Evolutionary conservation across 345 rosid species (phyloP), one percentile per base, ranked within the genome.

Genomic region (Eucalyptus rudis): DNA sequence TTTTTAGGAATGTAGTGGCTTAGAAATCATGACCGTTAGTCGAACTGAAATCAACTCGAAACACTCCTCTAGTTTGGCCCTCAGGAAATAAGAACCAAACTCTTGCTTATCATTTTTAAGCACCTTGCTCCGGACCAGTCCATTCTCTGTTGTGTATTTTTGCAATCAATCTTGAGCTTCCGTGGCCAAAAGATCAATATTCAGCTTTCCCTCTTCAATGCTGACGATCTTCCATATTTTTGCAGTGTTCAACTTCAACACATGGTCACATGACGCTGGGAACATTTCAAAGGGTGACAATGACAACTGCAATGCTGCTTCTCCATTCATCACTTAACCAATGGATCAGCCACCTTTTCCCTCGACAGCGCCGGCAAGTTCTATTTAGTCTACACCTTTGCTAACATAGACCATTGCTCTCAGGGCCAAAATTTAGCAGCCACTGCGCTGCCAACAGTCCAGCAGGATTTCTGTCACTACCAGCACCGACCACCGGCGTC

Each of bases 381-480:
- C 62, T 24, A 56, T 24, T 52, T 56, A 56, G 62, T 56, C 29
- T 56, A 56, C 29, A 56, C 29, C 62, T 22, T 56, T 56, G 29
- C 13, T 56, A 56, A 56, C 2, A 56, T 1, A 0, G 62, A 56
- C 0, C 56, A 52, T 52, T 52, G 56, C 56, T 52, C 56, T 52
- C 24, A 1, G 58, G 58, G 58, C 58, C 1, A 1, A 52, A 52
- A 0, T 3, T 52, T 52, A 52, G 58, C 25, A 2, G 58, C 25
- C 58, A 52, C 10, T 52, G 58, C 25, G 0, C 5, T 52, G 58
- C 58, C 58, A 19, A 0, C 10, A 52, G 25, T 52, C 2, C 10
- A 52, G 25, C 25, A 52, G 58, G 58, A 52, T 52, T 52, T 52
- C 58, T 52, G 25, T 0, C 0, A 19, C 58, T 19, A 52, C 58